Evolutionary conservation across 192 early-diverging fungal species (phyloP).

Genomic region (Gigaspora rosea): DNA sequence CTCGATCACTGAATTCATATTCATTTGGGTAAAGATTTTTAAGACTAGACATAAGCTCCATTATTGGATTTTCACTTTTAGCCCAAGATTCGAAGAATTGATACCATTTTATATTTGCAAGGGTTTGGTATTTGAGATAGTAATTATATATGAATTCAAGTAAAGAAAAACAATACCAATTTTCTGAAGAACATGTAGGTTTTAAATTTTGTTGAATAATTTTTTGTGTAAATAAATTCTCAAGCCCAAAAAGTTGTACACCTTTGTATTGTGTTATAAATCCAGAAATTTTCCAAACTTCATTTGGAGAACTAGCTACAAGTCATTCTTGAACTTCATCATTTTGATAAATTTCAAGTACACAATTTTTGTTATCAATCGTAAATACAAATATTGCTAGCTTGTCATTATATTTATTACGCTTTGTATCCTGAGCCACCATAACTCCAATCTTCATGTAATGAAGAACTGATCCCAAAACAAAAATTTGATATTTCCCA

Average conservation of each 20-base stretch:
- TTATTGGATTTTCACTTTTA: conserved; percentile 1
- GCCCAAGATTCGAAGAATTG: background rate
- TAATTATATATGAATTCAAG: background rate
- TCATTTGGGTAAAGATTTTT: background rate
- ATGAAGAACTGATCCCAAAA: background rate
- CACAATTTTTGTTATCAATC: background rate
- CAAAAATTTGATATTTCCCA: background rate
- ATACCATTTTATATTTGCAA: conserved; percentile 6
- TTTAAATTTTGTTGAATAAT: background rate
- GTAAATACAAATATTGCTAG: background rate
- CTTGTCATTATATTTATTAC: background rate
- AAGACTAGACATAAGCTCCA: background rate
- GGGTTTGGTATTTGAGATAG: background rate
- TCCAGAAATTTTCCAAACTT: background rate
- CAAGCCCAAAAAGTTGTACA: background rate
- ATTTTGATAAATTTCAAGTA: background rate
- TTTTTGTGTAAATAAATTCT: background rate
- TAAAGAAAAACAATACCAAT: background rate
- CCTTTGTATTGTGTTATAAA: background rate
- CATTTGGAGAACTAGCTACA: background rate
- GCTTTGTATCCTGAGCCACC: background rate
- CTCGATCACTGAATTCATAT: background rate
- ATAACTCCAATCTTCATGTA: background rate
- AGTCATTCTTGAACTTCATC: background rate
- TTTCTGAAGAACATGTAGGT: background rate